Evolutionary conservation across 768 basidiomycete genomes (phyloP), one percentile per base, ranked within the genome.

Genomic region (Phallus indusiatus): DNA sequence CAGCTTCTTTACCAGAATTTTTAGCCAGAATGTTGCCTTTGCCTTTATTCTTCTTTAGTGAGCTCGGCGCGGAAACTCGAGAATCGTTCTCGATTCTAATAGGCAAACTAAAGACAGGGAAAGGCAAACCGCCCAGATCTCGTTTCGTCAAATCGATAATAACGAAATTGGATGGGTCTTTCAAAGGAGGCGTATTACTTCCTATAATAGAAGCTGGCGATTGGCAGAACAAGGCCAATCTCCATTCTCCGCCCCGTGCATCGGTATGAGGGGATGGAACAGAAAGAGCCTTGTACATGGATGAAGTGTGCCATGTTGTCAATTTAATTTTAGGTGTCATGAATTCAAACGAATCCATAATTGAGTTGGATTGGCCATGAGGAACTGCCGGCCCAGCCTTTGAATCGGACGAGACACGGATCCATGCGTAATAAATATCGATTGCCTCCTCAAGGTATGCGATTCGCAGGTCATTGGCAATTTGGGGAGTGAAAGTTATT

Each of bases 401-500:
- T 42, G 42, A 11, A 14, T n/a, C n/a, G n/a, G 47, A 14, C 49
- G 54, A 17, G 35, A 69, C 9, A 4, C 52, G 67, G 28, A 69
- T 69, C 91, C 91, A 94, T 22, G 79, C 72, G 67, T 85, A 92
- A 67, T 74, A 86, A 36, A 95, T 79, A 60, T 90, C 85, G 58
- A 80, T 75, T 0, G 77, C 69, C 17, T 68, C 71, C 11, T 76
- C 72, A 64, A 76, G 82, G 1, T 77, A 72, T 68, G 94, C 92
- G 35, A 94, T 95, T 34, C 94, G 81, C 21, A 95, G 78, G 64
- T 95, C 94, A 69, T 96, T 95, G 33, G 86, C 83, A 61, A 96
- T 81, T 69, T 94, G 92, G 0, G 90, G 90, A 1, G 85, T 90
- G 54, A 94, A 79, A 12, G 74, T 70, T 53, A 94, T 48, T 18